Evolutionary conservation across 2,329 filamentous ascomycete genomes (phyloP), one percentile per base, ranked within the genome.

Genomic region (Penicillium expansum): DNA sequence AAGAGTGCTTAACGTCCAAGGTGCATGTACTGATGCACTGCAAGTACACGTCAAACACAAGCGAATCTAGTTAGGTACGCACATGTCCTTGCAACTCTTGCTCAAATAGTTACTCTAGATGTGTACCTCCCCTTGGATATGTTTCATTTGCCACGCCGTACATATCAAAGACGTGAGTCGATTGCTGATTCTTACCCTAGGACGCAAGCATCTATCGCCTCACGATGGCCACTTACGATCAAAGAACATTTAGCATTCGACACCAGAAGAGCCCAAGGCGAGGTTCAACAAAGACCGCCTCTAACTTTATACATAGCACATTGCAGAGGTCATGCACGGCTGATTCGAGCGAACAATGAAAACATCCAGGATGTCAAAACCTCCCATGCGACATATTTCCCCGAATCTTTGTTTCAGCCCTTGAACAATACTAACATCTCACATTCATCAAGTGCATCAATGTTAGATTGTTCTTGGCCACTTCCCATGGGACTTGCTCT

Each of bases 391-490:
- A 30, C 27, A 14, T 11, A 24, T 20, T 33, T 27, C 45, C 30
- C 45, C 22, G 30, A 30, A 4, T 35, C 52, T 55, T 55, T 55
- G 22, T 55, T 16, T 4, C 4, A 8, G 33, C 32, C 50, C 50
- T 37, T 51, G 52, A 50, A 50, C 47, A 42, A 55, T 43, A 38
- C 38, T 29, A 55, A 43, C 45, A 35, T 37, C 9, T 38, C 37
- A 43, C 52, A 49, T 50, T 43, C 45, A 49, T 43, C 8, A 29
- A 24, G 5, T 52, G 39, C 44, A 37, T 35, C 14, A 37, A 55
- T 42, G 10, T 55, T 11, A 11, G 4, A 35, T 55, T 35, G 16
- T 41, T 20, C 37, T 20, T 42, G 30, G 6, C 37, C 52, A 52
- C 30, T 41, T 30, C 6, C n/a, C 24, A 22, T 4, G 1, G 1